Percentiles rank a stretch among this genome's conserved stretches.
Conservation (phyloP, 225 moss, liverwort and hornwort genomes). For the Sphagnum tenellum region DNA sequence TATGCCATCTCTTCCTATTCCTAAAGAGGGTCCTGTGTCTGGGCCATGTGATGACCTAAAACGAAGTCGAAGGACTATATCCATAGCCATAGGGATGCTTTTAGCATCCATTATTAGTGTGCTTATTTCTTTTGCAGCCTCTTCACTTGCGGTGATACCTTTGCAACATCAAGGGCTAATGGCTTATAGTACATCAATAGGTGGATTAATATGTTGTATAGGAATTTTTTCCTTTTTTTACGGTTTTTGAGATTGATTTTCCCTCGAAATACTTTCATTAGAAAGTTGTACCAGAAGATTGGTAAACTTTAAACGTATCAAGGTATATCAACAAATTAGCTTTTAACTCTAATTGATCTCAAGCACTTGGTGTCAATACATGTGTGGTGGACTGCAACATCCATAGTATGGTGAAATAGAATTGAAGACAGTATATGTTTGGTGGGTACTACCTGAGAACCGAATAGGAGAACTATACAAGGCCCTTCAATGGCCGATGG, state of each 20-base stretch:
- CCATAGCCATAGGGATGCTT: slow-evolving; percentile 9
- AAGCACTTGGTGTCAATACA: too few relatives aligned
- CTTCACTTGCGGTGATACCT: slow-evolving; percentile 1
- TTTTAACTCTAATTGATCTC: too few relatives aligned
- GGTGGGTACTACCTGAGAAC: too few relatives aligned
- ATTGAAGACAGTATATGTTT: too few relatives aligned
- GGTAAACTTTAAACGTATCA: background rate
- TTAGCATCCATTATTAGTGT: slow-evolving; percentile 12
- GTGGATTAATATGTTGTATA: slow-evolving; percentile 8
- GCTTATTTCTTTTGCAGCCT: slow-evolving; percentile 15
- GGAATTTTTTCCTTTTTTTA: background rate
- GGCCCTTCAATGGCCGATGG: too few relatives aligned
- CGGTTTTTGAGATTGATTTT: slow-evolving; percentile 2
- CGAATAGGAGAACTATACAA: too few relatives aligned
- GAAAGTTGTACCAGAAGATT: background rate
- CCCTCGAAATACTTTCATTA: background rate
- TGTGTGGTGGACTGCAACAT: too few relatives aligned
- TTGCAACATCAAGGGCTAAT: slow-evolving; percentile 4
- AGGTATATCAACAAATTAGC: too few relatives aligned
- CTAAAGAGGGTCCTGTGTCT: slow-evolving; percentile 4
- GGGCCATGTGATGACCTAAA: slow-evolving; percentile 1
- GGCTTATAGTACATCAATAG: slow-evolving; percentile 1
- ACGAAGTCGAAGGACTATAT: slow-evolving; percentile 4
- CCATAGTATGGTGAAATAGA: too few relatives aligned
- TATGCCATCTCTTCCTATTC: slow-evolving; percentile 21